These are phyloP conservation scores for Pseudonitzschia delicatissima DNA, from an alignment of 108 stramenopile genomes.

Conservation along the genomic window DNA sequence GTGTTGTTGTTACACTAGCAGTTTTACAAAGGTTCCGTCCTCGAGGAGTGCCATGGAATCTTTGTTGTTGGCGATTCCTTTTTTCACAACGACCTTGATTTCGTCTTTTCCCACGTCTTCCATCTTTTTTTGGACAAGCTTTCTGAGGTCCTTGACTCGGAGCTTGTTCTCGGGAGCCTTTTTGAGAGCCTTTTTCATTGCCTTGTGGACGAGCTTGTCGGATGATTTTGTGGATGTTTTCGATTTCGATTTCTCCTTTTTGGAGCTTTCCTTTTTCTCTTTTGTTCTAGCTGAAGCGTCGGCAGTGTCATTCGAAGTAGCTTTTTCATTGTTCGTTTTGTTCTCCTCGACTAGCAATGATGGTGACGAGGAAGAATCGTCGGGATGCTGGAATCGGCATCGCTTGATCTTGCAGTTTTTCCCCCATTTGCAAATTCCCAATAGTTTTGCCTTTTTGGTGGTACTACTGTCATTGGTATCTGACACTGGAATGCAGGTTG, in stretches of 20 bases:
- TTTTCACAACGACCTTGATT: neutral
- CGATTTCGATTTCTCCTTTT: neutral
- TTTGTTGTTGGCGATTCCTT: neutral
- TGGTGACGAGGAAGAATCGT: neutral
- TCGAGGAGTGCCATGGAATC: neutral
- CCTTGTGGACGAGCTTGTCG: neutral
- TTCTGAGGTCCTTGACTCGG: neutral
- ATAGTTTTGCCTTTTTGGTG: neutral
- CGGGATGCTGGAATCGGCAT: neutral
- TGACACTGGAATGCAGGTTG: neutral
- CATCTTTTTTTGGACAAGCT: neutral
- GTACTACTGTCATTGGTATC: neutral
- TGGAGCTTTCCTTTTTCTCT: neutral
- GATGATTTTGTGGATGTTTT: neutral
- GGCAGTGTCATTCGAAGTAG: neutral
- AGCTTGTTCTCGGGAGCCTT: neutral
- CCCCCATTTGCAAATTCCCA: conserved; percentile 10
- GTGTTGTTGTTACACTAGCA: too few species aligned
- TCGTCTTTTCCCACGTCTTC: neutral
- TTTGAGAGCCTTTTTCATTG: neutral
- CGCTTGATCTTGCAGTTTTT: conserved; percentile 1
- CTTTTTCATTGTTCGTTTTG: neutral
- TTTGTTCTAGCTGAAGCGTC: neutral
- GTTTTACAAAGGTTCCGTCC: neutral
- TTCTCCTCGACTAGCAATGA: too few species aligned